Conservation (phyloP, 2,329 filamentous ascomycete species). For the Colletotrichum truncatum region DNA sequence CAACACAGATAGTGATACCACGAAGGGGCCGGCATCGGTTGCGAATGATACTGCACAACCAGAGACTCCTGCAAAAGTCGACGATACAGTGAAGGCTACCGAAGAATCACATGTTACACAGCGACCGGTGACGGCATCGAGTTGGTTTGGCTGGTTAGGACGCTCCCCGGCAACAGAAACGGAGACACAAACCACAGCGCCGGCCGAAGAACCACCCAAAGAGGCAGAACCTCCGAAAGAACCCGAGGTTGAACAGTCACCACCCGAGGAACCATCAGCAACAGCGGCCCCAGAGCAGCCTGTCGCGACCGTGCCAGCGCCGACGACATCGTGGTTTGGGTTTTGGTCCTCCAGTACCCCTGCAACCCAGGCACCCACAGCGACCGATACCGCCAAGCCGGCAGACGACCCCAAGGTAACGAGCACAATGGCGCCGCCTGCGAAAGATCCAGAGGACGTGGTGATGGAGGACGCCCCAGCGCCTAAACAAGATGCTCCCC, state of each 20-base stretch:
- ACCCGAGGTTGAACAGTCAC: slow-evolving; percentile 4
- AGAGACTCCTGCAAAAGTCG: slow-evolving; percentile 30
- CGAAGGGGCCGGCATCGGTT: not conserved
- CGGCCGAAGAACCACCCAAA: slow-evolving; percentile 22
- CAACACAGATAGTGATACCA: not conserved
- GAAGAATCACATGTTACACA: slow-evolving; percentile 9
- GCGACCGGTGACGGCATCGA: slow-evolving; percentile 44
- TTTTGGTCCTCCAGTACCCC: slow-evolving; percentile 45
- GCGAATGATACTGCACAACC: not conserved
- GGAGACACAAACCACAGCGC: slow-evolving; percentile 13
- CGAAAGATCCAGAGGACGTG: slow-evolving; percentile 49
- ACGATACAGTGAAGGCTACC: slow-evolving; percentile 39
- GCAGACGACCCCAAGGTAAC: slow-evolving; percentile 21
- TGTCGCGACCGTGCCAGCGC: slow-evolving; percentile 26
- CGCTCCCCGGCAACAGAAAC: slow-evolving; percentile 36
- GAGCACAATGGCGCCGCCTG: slow-evolving; percentile 22
- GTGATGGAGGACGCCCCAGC: slow-evolving; percentile 52
- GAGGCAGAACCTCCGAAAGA: slow-evolving; percentile 27
- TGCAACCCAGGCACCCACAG: slow-evolving; percentile 13
- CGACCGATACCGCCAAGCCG: slow-evolving; percentile 11
- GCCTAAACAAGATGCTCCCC: slow-evolving; percentile 34
- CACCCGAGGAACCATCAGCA: slow-evolving; percentile 3
- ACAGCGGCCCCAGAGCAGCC: slow-evolving; percentile 28
- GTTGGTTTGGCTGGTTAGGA: slow-evolving; percentile 66
- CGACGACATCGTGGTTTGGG: slow-evolving; percentile 50